phyloP scores from a whole-genome alignment of 805 yeast species.

The Starmerella vaccinii region DNA sequence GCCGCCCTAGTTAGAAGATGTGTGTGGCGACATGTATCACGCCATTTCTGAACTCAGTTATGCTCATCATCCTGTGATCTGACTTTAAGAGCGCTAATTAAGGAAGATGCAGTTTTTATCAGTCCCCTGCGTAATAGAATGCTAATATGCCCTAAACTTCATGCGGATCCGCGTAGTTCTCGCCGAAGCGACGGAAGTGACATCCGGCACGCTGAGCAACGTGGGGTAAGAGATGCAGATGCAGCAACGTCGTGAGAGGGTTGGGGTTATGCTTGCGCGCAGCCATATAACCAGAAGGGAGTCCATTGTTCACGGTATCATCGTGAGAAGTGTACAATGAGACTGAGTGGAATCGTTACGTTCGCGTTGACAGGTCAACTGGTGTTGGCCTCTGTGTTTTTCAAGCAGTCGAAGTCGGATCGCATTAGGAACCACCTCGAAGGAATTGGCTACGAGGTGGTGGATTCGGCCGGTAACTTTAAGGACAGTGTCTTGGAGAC shows the following conservation, averaged over 20 bases:
- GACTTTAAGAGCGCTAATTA: too few relatives aligned
- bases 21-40: not conserved
- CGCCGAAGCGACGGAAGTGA: not conserved
- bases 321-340: constrained; percentile 1
- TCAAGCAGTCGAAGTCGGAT: constrained; percentile 18
- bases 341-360: not conserved
- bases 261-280: not conserved
- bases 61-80: not conserved
- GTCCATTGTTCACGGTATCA: not conserved
- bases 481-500: constrained; percentile 33
- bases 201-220: not conserved
- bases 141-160: not conserved
- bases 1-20: not conserved
- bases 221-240: not conserved
- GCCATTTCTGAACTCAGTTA: not conserved
- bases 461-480: constrained; percentile 33
- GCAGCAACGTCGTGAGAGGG: not conserved
- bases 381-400: constrained; percentile 17
- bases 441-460: constrained; percentile 29
- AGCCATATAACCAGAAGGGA: not conserved
- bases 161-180: not conserved
- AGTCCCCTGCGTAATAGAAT: too few relatives aligned
- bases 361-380: not conserved
- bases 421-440: constrained; percentile 29
- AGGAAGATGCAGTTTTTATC: too few relatives aligned